Evolutionary conservation across 1,284 basidiomycete genomes (phyloP).

Genomic region (Xerocomus amazonicus): DNA sequence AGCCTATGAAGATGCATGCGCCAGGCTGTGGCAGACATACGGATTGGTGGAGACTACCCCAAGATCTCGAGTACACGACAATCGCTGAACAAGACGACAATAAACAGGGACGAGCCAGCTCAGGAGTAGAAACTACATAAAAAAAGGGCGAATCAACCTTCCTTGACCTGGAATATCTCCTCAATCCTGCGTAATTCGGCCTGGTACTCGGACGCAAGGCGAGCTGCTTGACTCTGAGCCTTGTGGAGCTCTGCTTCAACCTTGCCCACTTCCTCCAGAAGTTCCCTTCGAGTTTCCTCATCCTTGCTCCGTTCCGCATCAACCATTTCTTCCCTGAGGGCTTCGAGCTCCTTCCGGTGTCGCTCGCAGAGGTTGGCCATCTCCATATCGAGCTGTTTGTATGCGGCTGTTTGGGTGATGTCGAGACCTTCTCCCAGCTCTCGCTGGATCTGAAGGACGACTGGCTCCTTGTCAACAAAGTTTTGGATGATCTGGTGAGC

Average conservation of each 20-base stretch:
- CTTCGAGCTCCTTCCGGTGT: conserved; percentile 38
- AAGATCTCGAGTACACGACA: conserved; percentile 14
- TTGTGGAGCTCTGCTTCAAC: conserved; percentile 29
- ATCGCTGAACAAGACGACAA: conserved; percentile 9
- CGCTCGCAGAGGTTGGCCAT: conserved; percentile 33
- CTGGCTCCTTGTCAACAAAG: conserved; percentile 32
- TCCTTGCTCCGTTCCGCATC: conserved; percentile 31
- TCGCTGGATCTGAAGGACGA: conserved; percentile 39
- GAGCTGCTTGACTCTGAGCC: conserved; percentile 28
- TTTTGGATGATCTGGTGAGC: conserved; percentile 35
- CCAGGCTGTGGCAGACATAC: conserved; percentile 4
- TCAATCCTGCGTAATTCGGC: conserved; percentile 34
- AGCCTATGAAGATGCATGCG: conserved; percentile 1
- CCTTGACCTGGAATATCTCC: conserved; percentile 32
- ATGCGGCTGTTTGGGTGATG: conserved; percentile 37
- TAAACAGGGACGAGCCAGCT: conserved; percentile 28
- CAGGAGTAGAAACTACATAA: conserved; percentile 22
- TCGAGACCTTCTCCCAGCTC: conserved; percentile 38
- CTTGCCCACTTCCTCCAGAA: conserved; percentile 28
- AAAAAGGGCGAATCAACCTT: conserved; percentile 22
- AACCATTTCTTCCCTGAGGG: conserved; percentile 26
- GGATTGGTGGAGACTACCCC: conserved; percentile 1
- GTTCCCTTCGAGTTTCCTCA: conserved; percentile 30
- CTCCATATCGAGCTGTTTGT: conserved; percentile 32
- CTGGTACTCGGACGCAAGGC: conserved; percentile 35